phyloP scores from a whole-genome alignment of 2,329 filamentous ascomycete genomes.

The Graphilbum fragrans region DNA sequence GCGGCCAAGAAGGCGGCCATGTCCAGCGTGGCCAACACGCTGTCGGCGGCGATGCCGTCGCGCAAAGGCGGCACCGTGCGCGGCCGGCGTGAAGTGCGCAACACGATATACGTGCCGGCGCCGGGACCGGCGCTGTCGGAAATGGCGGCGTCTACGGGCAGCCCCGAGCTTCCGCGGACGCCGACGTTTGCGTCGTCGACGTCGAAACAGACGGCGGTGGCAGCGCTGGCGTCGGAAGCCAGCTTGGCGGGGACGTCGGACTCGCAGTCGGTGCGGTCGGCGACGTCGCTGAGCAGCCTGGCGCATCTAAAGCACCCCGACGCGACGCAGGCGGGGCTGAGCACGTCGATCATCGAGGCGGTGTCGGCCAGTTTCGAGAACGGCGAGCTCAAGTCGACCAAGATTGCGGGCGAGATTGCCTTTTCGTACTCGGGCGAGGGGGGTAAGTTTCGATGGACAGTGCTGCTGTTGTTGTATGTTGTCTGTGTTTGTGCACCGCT shows the following conservation, averaged over 20 bases:
- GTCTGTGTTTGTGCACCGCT: neutral
- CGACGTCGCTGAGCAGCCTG: conserved; percentile 62
- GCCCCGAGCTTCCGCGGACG: conserved; percentile 13
- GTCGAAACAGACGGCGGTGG: conserved; percentile 34
- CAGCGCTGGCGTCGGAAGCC: conserved; percentile 50
- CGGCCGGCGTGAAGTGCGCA: conserved; percentile 81
- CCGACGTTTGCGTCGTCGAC: conserved; percentile 17
- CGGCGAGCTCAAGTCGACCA: conserved; percentile 56
- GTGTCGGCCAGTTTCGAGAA: conserved; percentile 77
- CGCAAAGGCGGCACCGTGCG: conserved; percentile 66
- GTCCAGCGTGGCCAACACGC: conserved; percentile 61
- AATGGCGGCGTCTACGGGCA: conserved; percentile 13
- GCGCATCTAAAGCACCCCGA: conserved; percentile 71
- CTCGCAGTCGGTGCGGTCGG: conserved; percentile 82
- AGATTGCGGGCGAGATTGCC: conserved; percentile 79
- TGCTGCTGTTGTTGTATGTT: neutral
- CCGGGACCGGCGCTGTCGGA: conserved; percentile 21
- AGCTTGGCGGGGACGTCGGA: conserved; percentile 55
- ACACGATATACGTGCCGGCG: conserved; percentile 76
- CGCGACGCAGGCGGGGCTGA: conserved; percentile 65
- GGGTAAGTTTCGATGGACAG: neutral
- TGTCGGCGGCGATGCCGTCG: conserved; percentile 54
- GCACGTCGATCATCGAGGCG: conserved; percentile 81
- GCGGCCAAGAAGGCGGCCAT: conserved; percentile 62
- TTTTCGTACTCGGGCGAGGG: conserved; percentile 56